Percentiles rank a stretch among this genome's conserved stretches.
Conservation (phyloP, 306 rosid genomes). For the Malus asiatica region DNA sequence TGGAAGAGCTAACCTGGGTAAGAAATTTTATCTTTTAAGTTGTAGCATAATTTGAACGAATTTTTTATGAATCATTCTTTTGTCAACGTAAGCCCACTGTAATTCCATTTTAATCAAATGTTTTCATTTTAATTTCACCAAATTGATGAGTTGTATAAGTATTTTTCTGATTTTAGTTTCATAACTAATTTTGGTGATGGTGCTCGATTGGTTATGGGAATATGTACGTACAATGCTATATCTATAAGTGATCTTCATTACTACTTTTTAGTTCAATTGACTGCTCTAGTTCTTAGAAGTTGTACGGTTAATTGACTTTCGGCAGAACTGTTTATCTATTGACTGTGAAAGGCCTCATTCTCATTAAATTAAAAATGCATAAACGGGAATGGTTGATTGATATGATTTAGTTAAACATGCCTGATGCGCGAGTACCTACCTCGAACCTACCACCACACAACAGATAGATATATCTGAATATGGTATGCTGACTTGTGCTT, state of each 20-base stretch:
- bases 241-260: neutral
- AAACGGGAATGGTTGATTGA: neutral
- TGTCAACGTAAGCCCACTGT: neutral
- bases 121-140: neutral
- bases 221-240: neutral
- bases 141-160: neutral
- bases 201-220: neutral
- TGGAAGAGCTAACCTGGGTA: slow-evolving; percentile 96
- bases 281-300: neutral
- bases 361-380: neutral
- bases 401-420: neutral
- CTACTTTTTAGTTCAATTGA: neutral
- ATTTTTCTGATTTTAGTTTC: neutral
- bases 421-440: neutral
- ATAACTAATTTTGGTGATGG: neutral
- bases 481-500: neutral
- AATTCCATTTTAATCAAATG: neutral
- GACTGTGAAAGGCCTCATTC: neutral
- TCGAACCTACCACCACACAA: neutral
- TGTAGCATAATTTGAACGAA: neutral
- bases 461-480: neutral
- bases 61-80: neutral
- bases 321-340: neutral
- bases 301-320: neutral
- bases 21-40: slow-evolving; percentile 25